Evolutionary conservation across 2,329 filamentous ascomycete species (phyloP), one percentile per base, ranked within the genome.

Genomic region (Aspergillus fumigatiaffinis): DNA sequence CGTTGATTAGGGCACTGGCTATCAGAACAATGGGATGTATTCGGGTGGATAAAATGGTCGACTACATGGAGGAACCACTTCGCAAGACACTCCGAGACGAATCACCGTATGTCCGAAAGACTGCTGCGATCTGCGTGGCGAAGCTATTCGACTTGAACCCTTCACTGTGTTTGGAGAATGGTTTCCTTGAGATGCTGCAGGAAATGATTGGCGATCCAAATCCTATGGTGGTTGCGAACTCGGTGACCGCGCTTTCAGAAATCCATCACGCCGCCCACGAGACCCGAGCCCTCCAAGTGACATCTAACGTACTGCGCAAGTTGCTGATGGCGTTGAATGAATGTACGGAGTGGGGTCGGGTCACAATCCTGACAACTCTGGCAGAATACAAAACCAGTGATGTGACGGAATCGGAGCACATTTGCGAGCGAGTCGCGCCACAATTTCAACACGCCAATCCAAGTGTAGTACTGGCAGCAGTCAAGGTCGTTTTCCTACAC

Each of bases 21-120:
- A 96, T 99, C 74, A 86, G 94, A 68, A 99, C 94, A 35, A 99
- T 99, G 94, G 94, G 94, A 44, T 97, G 94, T 71, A 97, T 99
- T 68, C 83, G 94, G 56, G 94, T 99, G 55, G 94, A 97, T 67
- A 99, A 99, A 77, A 99, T 99, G 91, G 91, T 97, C 63, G 94
- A 99, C 73, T 99, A 99, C 75, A 97, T 99, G 93, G 94, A 97
- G 75, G 94, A 99, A 71, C 94, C 94, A 14, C 78, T 99, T 61
- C 86, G 94, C 67, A 99, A 99, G 79, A 99, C 94, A 12, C 80
- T 99, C 65, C 87, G 92, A 75, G 94, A 99, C 77, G 94, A 99
- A 77, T 97, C 93, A 51, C 94, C 94, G 0, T 99, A 99, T 75
- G 94, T 99, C 60, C 90, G 94, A 67, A 99, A 99, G 80, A 99